Base-by-base conservation (phyloP, 306 rosid species). In the Castanea mollissima region DNA sequence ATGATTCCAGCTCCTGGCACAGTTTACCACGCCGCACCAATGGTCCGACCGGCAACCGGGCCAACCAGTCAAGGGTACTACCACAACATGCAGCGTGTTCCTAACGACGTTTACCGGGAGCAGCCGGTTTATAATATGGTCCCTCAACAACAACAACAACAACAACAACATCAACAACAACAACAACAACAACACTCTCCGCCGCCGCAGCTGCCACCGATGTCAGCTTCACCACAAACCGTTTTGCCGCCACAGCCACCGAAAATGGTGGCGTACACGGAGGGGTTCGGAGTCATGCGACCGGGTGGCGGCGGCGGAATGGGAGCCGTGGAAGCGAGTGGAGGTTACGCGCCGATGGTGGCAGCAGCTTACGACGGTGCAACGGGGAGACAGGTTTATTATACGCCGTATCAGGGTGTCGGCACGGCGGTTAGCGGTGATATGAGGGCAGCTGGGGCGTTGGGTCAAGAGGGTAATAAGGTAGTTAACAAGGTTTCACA, bases 371-470 rank as follows among this genome's bases (percentile, higher is more conserved):
- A 91, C 49, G 98, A 95, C 69, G 81, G 90, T 52, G 74, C 71
- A 5, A 83, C 78, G 62, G 95, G 98, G 63, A 91, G 99, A 79
- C 99, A 91, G 34, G 90, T 95, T 51, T 95, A 91, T 81, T 95
- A 91, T 46, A 84, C 91, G 16, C 81, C 78, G n/a, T 88, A 85
- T 67, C 93, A 86, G 38, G 91, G 90, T 12, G 85, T 73, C 12
- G 80, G 80, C 46, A 79, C 83, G 52, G 69, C 85, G 0, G 83
- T 62, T 3, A 54, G 83, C 4, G 75, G 79, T 2, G 94, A 88
- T 18, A 20, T 79, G 55, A 86, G 92, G 79, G 70, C 70, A 3
- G 75, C 46, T 21, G 88, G 86, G 8, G 78, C 76, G 27, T 41
- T 91, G 90, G 89, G 97, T 21, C 94, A 86, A n/a, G 98, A 91